A percentile compares a stretch with the other conserved stretches of the same genome.
Conservation (phyloP, 495 filamentous ascomycete species). For the Bacidia gigantensis region DNA sequence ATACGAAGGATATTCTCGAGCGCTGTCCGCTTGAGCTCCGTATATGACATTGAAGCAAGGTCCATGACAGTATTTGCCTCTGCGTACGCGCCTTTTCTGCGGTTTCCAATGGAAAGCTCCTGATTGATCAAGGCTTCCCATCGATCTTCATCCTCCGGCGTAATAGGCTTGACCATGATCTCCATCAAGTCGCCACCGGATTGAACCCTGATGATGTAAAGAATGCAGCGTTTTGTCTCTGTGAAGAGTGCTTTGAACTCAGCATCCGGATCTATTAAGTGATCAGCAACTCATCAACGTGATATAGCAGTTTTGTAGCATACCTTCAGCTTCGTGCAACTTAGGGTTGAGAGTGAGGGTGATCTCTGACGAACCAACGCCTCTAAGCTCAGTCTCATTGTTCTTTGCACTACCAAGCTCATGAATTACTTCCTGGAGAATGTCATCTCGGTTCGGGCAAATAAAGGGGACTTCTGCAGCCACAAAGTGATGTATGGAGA, state of each 20-base stretch:
- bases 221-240: conserved; percentile 92
- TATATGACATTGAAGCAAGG: conserved; percentile 79
- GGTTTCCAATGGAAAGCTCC: conserved; percentile 56
- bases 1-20: conserved; percentile 88
- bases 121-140: conserved; percentile 78
- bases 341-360: conserved; percentile 83
- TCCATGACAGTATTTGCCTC: conserved; percentile 76
- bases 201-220: conserved; percentile 97
- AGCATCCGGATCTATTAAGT: conserved; percentile 60
- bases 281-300: conserved; percentile 3
- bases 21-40: conserved; percentile 80
- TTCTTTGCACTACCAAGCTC: conserved; percentile 91
- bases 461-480: conserved; percentile 62
- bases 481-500: conserved; percentile 84
- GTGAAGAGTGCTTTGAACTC: conserved; percentile 86
- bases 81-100: conserved; percentile 73
- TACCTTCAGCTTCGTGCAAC: conserved; percentile 71
- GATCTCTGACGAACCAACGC: conserved; percentile 79
- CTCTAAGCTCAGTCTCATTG: conserved; percentile 84
- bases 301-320: conserved; percentile 4
- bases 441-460: conserved; percentile 69
- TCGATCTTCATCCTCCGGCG: conserved; percentile 71
- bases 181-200: conserved; percentile 84
- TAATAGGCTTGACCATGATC: conserved; percentile 83
- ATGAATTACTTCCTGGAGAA: conserved; percentile 77